Percentiles rank a stretch among this genome's conserved stretches.
Evolutionary conservation across 805 yeast genomes (phyloP).

Genomic region (Wickerhamiella alocasiicola): DNA sequence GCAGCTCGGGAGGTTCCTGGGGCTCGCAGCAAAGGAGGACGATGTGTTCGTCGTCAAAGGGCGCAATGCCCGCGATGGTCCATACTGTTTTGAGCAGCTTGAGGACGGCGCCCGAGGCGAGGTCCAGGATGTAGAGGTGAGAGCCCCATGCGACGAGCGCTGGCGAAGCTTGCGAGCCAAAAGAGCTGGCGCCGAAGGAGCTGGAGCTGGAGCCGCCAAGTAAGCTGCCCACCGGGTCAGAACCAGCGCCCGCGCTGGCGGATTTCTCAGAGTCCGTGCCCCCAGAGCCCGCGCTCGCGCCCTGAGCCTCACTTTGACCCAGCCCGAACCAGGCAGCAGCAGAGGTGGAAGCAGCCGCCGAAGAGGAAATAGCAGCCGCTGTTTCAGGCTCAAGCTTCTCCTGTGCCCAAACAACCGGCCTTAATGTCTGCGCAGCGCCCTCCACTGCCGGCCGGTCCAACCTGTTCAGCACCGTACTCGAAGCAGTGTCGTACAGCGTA

Average conservation of each 20-base stretch:
- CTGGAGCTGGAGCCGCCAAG: constrained; percentile 39
- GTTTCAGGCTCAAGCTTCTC: too few relatives aligned
- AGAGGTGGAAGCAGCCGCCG: too few relatives aligned
- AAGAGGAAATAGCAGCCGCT: too few relatives aligned
- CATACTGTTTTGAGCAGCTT: constrained; percentile 15
- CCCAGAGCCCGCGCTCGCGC: constrained; percentile 28
- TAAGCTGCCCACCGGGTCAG: too few relatives aligned
- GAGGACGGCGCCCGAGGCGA: constrained; percentile 12
- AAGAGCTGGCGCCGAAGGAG: neutral
- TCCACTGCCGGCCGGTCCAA: constrained; percentile 40
- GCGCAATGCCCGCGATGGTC: constrained; percentile 63
- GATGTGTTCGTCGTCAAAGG: constrained; percentile 60
- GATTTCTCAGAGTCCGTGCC: constrained; percentile 82
- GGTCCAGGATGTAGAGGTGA: constrained; percentile 51
- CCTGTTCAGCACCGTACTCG: constrained; percentile 37
- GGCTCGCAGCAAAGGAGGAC: constrained; percentile 40
- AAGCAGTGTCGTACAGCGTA: constrained; percentile 45
- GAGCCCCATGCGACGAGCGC: constrained; percentile 63
- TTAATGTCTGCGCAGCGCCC: neutral
- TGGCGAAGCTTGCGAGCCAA: neutral
- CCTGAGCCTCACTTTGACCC: too few relatives aligned
- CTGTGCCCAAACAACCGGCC: too few relatives aligned
- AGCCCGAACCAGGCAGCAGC: too few relatives aligned
- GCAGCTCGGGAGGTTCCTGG: constrained; percentile 47
- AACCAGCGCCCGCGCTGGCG: too few relatives aligned